A percentile compares a stretch with the other conserved stretches of the same genome.
Evolutionary conservation across 2,329 filamentous ascomycete species (phyloP).

Genomic region (Tolypocladium inflatum): DNA sequence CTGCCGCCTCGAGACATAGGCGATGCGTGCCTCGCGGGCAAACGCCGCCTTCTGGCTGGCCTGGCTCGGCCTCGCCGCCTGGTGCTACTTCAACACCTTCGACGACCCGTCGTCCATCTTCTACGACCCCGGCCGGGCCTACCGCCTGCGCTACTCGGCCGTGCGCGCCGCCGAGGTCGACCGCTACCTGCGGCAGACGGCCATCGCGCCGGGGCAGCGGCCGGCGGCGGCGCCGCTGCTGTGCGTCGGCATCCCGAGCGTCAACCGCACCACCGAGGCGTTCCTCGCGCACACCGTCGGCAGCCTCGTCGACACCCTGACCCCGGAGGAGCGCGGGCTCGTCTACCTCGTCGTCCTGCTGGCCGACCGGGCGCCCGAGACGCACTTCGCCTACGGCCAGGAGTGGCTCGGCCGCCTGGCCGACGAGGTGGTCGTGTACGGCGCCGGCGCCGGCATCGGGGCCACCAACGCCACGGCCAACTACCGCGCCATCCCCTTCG

Average conservation of each 20-base stretch:
- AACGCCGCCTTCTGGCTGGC: conserved; percentile 21
- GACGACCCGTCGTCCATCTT: conserved; percentile 25
- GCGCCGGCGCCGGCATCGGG: conserved; percentile 1
- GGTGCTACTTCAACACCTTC: conserved; percentile 19
- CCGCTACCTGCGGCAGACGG: conserved; percentile 9
- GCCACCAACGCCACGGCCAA: not conserved
- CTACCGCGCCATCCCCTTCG: conserved; percentile 11
- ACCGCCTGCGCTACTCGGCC: conserved; percentile 15
- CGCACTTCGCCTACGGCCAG: conserved; percentile 20
- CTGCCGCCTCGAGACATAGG: no score
- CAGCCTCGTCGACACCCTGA: conserved; percentile 20
- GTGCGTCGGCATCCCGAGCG: conserved; percentile 24
- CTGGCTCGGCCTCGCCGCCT: conserved; percentile 16
- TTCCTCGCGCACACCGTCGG: conserved; percentile 19
- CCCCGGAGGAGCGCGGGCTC: conserved; percentile 17
- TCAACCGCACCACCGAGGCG: conserved; percentile 19
- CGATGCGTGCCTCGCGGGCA: conserved; percentile 16
- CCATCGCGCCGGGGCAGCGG: no score
- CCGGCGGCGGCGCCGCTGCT: no score
- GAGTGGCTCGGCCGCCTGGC: conserved; percentile 20
- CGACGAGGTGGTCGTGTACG: conserved; percentile 24
- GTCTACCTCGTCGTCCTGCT: conserved; percentile 23
- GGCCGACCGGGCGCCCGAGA: conserved; percentile 20
- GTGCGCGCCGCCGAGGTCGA: conserved; percentile 16
- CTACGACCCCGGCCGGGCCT: conserved; percentile 17